Conservation (phyloP, 305 asterid species). For the Ilex paraguariensis region DNA sequence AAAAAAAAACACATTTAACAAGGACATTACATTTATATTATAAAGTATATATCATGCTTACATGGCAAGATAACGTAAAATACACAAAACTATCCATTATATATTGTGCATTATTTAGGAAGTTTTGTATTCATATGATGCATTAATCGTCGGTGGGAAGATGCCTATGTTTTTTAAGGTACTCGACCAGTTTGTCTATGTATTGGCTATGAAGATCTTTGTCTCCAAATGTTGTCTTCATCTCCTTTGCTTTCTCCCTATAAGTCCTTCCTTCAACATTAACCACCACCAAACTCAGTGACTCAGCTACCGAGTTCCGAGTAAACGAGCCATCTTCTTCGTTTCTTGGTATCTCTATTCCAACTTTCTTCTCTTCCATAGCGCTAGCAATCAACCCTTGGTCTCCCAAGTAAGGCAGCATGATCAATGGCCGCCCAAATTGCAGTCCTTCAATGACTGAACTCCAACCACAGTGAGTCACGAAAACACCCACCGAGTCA, state of each 20-base stretch:
- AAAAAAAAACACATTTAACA: no score
- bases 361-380: not conserved
- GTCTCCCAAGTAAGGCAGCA: not conserved
- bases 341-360: not conserved
- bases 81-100: no score
- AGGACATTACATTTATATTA: no score
- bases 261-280: not conserved
- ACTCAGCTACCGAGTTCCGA: not conserved
- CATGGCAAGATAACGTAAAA: no score
- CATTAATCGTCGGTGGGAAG: no score
- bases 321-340: not conserved
- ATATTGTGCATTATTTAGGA: no score
- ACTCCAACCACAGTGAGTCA: not conserved
- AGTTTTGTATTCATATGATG: no score
- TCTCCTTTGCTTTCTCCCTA: not conserved
- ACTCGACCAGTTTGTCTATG: not conserved
- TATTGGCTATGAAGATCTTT: not conserved
- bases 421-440: not conserved
- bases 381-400: not conserved
- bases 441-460: not conserved
- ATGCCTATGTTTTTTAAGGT: not conserved
- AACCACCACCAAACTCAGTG: not conserved
- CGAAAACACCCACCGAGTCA: not conserved
- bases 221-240: not conserved
- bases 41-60: no score